These are phyloP conservation scores for Blyttiomyces sp. DNA, from an alignment of 371 early-diverging fungal genomes.

Conservation along the genomic window DNA sequence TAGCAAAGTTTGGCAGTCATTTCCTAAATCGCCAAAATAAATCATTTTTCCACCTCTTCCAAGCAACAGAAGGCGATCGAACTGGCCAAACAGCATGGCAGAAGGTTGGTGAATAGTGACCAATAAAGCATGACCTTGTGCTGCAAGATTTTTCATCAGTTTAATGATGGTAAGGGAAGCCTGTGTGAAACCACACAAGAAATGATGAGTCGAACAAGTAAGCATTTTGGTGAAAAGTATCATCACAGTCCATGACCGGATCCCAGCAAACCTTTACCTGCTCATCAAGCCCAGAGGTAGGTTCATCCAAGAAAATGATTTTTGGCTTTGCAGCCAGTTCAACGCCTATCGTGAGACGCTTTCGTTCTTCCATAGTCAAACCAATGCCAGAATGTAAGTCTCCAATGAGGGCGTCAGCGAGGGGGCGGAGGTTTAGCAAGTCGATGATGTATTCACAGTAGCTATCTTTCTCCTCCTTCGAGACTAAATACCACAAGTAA, in stretches of 20 bases:
- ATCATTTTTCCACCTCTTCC: slow-evolving; percentile 76
- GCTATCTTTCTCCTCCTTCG: slow-evolving; percentile 50
- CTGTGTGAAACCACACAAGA: no score
- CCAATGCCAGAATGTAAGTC: slow-evolving; percentile 27
- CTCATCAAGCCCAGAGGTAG: slow-evolving; percentile 57
- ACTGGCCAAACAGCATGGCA: slow-evolving; percentile 74
- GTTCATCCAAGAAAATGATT: slow-evolving; percentile 54
- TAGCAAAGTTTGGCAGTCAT: slow-evolving; percentile 52
- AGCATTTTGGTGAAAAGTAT: slow-evolving; percentile 80
- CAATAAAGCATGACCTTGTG: slow-evolving; percentile 61
- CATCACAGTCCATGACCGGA: slow-evolving; percentile 57
- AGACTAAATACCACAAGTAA: slow-evolving; percentile 53
- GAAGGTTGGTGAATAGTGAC: slow-evolving; percentile 89
- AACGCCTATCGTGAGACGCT: slow-evolving; percentile 52
- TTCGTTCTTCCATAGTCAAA: slow-evolving; percentile 50
- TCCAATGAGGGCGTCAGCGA: slow-evolving; percentile 28
- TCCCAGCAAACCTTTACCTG: no score
- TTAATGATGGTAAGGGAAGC: slow-evolving; percentile 68
- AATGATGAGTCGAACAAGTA: slow-evolving; percentile 71
- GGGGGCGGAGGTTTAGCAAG: slow-evolving; percentile 23
- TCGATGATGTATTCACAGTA: slow-evolving; percentile 42
- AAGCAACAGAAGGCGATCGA: slow-evolving; percentile 74
- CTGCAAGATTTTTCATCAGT: slow-evolving; percentile 65
- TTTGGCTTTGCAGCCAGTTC: slow-evolving; percentile 42
- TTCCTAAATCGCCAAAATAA: slow-evolving; percentile 75